These are phyloP conservation scores for Malus hybrid DNA, from an alignment of 331 rosid species.

Conservation along the genomic window DNA sequence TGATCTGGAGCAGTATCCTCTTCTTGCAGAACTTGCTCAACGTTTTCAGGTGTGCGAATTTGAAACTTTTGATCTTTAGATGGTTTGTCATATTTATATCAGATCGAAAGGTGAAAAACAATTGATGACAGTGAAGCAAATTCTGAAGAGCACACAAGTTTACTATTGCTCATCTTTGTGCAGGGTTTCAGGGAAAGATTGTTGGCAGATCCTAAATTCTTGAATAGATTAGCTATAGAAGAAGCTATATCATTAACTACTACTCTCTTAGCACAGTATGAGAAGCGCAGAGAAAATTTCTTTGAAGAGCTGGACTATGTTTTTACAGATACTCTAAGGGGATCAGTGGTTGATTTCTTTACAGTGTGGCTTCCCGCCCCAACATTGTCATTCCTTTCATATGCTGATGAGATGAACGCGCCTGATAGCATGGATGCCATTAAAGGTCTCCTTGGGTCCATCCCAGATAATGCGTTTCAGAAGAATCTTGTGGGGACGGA, in stretches of 20 bases:
- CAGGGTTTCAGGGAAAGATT: constrained; percentile 99
- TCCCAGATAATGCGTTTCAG: constrained; percentile 97
- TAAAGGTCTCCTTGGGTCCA: constrained; percentile 79
- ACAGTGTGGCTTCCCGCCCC: constrained; percentile 99
- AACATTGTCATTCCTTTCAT: constrained; percentile 75
- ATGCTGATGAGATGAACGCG: constrained; percentile 46
- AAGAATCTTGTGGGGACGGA: constrained; percentile 71
- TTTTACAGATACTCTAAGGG: constrained; percentile 75
- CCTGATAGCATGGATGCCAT: constrained; percentile 53
- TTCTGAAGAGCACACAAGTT: background rate
- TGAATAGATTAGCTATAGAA: constrained; percentile 92
- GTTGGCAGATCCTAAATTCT: constrained; percentile 93
- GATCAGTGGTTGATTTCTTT: constrained; percentile 82
- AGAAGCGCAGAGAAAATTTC: constrained; percentile 78
- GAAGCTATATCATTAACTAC: constrained; percentile 87
- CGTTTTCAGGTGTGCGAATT: constrained; percentile 73
- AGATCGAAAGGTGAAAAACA: constrained; percentile 1
- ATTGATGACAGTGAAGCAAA: background rate
- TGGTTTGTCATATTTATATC: background rate
- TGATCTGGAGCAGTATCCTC: constrained; percentile 88
- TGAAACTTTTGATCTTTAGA: constrained; percentile 11
- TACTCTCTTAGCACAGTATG: constrained; percentile 76
- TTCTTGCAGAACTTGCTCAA: constrained; percentile 74
- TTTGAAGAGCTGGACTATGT: constrained; percentile 87
- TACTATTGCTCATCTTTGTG: constrained; percentile 23